These are phyloP conservation scores for Phtheirospermum japonicum DNA, from an alignment of 257 asterid species.

Conservation along the genomic window DNA sequence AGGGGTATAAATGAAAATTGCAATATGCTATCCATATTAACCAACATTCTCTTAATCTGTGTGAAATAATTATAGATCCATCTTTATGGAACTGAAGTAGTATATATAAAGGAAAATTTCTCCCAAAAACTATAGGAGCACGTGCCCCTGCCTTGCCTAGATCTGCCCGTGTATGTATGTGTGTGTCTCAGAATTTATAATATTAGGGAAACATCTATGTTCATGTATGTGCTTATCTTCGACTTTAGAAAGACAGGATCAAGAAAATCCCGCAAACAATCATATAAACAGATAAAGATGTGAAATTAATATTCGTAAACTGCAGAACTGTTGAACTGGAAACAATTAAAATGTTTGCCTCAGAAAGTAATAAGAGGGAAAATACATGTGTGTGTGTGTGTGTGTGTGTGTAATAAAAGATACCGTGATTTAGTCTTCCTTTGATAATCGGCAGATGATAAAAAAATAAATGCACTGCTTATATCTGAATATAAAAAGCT, in stretches of 20 bases:
- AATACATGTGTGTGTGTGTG: no score
- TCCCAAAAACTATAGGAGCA: no score
- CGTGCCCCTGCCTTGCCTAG: no score
- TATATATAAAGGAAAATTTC: no score
- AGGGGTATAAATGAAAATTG: no score
- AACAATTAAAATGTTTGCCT: not conserved
- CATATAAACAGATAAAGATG: not conserved
- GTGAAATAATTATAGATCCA: no score
- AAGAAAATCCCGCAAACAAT: not conserved
- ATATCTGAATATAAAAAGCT: slow-evolving; percentile 5
- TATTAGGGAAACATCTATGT: not conserved
- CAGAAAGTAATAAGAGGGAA: not conserved
- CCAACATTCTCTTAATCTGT: no score
- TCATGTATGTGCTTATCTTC: not conserved
- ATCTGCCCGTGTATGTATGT: not conserved
- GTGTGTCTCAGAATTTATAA: not conserved
- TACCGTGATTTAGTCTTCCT: slow-evolving; percentile 7
- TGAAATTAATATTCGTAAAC: not conserved
- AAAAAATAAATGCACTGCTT: not conserved
- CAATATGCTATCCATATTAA: no score
- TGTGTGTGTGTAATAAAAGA: no score
- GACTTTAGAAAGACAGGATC: not conserved
- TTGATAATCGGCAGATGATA: not conserved
- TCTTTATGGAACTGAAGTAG: no score
- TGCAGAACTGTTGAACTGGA: no score